Conservation (phyloP, 495 filamentous ascomycete species). For the Aspergillus avenaceus region DNA sequence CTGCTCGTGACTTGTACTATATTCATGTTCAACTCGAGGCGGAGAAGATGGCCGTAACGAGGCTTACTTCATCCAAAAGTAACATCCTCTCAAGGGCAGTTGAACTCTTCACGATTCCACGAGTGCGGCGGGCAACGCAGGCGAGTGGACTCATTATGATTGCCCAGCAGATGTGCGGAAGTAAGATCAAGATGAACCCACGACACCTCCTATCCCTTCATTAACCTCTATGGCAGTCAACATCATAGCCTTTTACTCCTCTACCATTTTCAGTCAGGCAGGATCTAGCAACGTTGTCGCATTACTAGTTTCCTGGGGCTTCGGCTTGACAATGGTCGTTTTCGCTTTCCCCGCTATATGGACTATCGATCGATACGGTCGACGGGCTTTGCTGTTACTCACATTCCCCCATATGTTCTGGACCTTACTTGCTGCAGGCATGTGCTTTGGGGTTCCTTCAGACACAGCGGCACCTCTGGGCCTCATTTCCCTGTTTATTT, state of each 20-base stretch:
- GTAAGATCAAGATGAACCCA: constrained; percentile 8
- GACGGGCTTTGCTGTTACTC: constrained; percentile 67
- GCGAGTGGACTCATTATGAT: constrained; percentile 52
- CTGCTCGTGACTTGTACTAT: constrained; percentile 72
- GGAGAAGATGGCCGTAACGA: constrained; percentile 29
- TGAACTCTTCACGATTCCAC: constrained; percentile 55
- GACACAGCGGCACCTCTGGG: constrained; percentile 48
- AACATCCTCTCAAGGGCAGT: constrained; percentile 21
- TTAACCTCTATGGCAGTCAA: not conserved
- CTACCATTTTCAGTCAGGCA: constrained; percentile 62
- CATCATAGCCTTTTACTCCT: constrained; percentile 78
- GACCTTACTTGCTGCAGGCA: constrained; percentile 67
- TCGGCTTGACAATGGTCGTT: constrained; percentile 71
- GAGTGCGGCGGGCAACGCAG: constrained; percentile 51
- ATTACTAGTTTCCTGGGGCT: constrained; percentile 68
- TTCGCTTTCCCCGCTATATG: constrained; percentile 76
- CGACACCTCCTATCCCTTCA: not conserved
- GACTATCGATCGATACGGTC: constrained; percentile 79
- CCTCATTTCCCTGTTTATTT: constrained; percentile 53
- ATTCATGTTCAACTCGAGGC: constrained; percentile 57
- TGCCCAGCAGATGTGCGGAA: constrained; percentile 82
- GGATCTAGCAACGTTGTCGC: constrained; percentile 53
- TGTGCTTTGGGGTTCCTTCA: constrained; percentile 60
- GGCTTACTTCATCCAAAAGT: constrained; percentile 27
- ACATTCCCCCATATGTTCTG: constrained; percentile 81